phyloP scores from a whole-genome alignment of 768 basidiomycete species.

The Mrakia gelida region DNA sequence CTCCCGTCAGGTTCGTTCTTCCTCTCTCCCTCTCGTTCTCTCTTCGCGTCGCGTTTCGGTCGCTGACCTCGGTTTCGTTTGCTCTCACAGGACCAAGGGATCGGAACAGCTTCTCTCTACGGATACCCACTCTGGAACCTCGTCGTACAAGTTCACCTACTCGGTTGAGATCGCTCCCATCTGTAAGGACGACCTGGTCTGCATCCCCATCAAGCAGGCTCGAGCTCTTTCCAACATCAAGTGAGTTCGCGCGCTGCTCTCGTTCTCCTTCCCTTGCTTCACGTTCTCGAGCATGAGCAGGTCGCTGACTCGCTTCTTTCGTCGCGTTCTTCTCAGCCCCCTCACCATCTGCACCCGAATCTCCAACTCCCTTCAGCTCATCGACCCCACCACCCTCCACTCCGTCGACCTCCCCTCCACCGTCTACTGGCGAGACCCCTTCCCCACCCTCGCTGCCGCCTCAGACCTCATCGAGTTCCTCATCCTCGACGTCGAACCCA shows the following conservation, averaged over 20 bases:
- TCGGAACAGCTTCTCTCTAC: constrained; percentile 91
- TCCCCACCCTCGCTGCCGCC: constrained; percentile 73
- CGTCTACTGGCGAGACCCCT: constrained; percentile 87
- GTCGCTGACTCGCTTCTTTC: constrained; percentile 39
- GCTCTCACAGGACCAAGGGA: constrained; percentile 64
- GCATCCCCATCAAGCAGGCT: constrained; percentile 77
- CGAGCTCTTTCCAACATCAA: constrained; percentile 78
- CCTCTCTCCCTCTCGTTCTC: background rate
- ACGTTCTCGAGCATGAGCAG: background rate
- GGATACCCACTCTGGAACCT: constrained; percentile 85
- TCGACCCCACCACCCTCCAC: constrained; percentile 84
- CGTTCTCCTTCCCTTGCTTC: background rate
- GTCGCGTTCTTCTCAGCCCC: constrained; percentile 59
- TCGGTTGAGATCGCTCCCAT: constrained; percentile 95
- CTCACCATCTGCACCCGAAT: constrained; percentile 84
- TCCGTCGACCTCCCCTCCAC: constrained; percentile 69
- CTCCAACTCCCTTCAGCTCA: constrained; percentile 81
- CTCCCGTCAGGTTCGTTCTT: constrained; percentile 69
- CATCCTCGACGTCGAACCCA: constrained; percentile 86
- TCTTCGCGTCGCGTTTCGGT: background rate
- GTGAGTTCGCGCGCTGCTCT: constrained; percentile 36
- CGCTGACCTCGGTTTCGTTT: background rate
- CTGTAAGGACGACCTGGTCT: constrained; percentile 96
- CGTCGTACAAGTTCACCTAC: constrained; percentile 96
- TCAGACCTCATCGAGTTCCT: constrained; percentile 91